phyloP scores from a whole-genome alignment of 139 green algal species.

The Volvox reticuliferus region DNA sequence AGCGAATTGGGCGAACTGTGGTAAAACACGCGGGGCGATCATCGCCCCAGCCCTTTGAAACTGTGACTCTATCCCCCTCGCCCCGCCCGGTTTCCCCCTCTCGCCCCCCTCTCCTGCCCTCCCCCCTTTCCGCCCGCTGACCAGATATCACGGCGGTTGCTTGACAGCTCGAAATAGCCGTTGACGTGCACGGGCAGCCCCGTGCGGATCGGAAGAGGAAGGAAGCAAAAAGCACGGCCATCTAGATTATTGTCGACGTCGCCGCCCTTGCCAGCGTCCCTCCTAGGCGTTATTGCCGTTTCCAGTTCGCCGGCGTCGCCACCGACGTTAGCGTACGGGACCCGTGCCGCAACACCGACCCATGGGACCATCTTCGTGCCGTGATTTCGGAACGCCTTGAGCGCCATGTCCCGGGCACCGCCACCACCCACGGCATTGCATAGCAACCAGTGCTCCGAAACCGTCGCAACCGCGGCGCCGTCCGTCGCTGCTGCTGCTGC shows the following conservation, averaged over 20 bases:
- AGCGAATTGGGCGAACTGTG: too few species aligned
- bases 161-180: slow-evolving; percentile 87
- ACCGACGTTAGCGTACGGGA: neutral
- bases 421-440: slow-evolving; percentile 69
- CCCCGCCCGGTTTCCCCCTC: too few species aligned
- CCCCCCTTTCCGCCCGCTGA: neutral
- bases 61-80: too few species aligned
- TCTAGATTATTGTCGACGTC: neutral
- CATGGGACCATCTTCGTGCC: slow-evolving; percentile 78
- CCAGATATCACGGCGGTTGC: slow-evolving; percentile 82
- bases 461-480: neutral
- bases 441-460: slow-evolving; percentile 68
- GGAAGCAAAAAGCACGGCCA: slow-evolving; percentile 86
- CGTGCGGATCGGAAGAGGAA: slow-evolving; percentile 80
- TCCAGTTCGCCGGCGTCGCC: neutral
- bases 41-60: too few species aligned
- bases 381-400: slow-evolving; percentile 41
- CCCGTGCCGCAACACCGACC: slow-evolving; percentile 79
- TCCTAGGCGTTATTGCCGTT: neutral
- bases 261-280: neutral
- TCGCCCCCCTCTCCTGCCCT: too few species aligned
- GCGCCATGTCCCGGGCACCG: slow-evolving; percentile 49
- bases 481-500: neutral
- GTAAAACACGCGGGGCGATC: too few species aligned
- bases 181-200: slow-evolving; percentile 85